Conservation (phyloP, 148 eudicot species). For the Simmondsia chinensis region DNA sequence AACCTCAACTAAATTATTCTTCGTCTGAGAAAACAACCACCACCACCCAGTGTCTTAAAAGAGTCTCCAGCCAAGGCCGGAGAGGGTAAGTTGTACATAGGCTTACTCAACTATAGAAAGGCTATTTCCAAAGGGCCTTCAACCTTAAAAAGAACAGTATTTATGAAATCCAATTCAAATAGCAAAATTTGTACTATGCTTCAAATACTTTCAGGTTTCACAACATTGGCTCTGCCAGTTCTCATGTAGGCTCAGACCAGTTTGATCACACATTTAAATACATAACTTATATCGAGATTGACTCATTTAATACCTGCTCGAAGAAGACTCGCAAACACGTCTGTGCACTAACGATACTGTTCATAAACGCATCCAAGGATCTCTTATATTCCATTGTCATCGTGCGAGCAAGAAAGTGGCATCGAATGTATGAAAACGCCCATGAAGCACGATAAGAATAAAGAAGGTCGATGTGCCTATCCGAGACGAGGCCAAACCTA, state of each 20-base stretch:
- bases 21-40: too few species aligned
- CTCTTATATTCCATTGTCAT: slow-evolving; percentile 29
- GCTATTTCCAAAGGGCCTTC: too few species aligned
- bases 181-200: too few species aligned
- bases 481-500: slow-evolving; percentile 45
- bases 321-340: slow-evolving; percentile 43
- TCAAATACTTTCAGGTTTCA: too few species aligned
- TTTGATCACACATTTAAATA: not conserved
- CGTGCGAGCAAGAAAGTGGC: slow-evolving; percentile 45
- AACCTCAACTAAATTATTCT: too few species aligned
- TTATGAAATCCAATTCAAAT: too few species aligned
- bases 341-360: slow-evolving; percentile 35
- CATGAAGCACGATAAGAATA: slow-evolving; percentile 39
- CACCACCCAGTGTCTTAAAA: too few species aligned
- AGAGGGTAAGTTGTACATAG: too few species aligned
- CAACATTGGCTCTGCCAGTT: not conserved
- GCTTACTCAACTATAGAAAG: too few species aligned
- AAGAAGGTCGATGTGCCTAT: slow-evolving; percentile 44
- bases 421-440: slow-evolving; percentile 42
- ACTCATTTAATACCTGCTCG: slow-evolving; percentile 39
- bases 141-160: too few species aligned
- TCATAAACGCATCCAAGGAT: slow-evolving; percentile 36
- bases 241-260: not conserved
- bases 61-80: too few species aligned
- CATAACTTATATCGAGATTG: not conserved